These are phyloP conservation scores for Yarrowia sp. DNA, from an alignment of 805 yeast species.

Conservation along the genomic window DNA sequence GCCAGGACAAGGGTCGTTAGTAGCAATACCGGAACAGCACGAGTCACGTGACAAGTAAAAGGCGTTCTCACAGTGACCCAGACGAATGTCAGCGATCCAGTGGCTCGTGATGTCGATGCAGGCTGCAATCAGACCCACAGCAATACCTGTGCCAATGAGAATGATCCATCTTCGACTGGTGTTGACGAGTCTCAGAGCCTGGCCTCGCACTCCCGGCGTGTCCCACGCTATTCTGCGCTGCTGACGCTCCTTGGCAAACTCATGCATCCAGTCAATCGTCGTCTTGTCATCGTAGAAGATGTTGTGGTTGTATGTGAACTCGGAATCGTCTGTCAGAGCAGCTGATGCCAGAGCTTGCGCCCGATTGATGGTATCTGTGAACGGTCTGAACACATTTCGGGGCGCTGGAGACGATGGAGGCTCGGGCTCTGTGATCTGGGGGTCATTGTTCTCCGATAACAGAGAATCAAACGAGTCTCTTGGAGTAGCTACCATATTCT, in stretches of 20 bases:
- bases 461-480: conserved; percentile 18
- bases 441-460: neutral
- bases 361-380: conserved; percentile 32
- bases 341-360: conserved; percentile 8
- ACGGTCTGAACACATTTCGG: conserved; percentile 12
- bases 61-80: conserved; percentile 73
- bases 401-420: neutral
- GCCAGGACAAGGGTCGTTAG: conserved; percentile 51
- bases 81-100: conserved; percentile 75
- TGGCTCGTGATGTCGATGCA: conserved; percentile 77
- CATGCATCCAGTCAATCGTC: conserved; percentile 52
- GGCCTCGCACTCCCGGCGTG: conserved; percentile 44
- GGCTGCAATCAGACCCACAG: conserved; percentile 82
- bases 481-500: neutral
- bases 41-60: conserved; percentile 71
- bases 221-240: conserved; percentile 39
- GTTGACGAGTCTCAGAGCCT: conserved; percentile 44
- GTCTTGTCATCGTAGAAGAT: conserved; percentile 35
- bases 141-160: conserved; percentile 70
- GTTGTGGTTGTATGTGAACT: conserved; percentile 33
- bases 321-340: conserved; percentile 9
- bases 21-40: conserved; percentile 73
- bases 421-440: conserved; percentile 4
- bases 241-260: conserved; percentile 47
- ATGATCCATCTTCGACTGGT: conserved; percentile 66